Base-by-base conservation (phyloP, 129 eudicot species). In the Silybum marianum region DNA sequence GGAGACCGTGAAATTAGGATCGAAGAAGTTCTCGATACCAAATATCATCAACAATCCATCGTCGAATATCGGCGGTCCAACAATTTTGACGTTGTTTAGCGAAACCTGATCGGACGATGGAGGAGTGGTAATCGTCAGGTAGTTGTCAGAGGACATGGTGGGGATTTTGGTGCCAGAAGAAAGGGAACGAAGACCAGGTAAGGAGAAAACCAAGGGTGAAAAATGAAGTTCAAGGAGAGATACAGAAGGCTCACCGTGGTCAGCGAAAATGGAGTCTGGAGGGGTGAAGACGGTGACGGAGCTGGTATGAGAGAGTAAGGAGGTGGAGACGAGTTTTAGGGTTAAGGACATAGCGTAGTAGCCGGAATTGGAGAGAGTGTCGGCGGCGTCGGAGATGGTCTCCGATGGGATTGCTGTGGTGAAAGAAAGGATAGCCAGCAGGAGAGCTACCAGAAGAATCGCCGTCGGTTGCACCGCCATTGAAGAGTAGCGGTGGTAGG, bases 301-400 rank as follows among this genome's bases (percentile, higher is more conserved):
- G 9, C 30, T 32, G 58, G 40, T 73, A 18, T 11, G 30, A 13
- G 85, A 30, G 28, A 85, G 80, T 10, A 80, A 13, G 36, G 83
- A 1, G 26, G 30, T 16, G 72, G 86, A 72, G 74, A 87, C 66
- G 85, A 88, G 88, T 2, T 84, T 74, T 34, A 90, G 89, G 78
- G 90, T 84, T 19, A 91, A 79, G 18, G 95, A 88, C 92, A 88
- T 91, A 54, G 95, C 81, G 2, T 28, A 24, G 92, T 78, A 88
- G 72, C 89, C 92, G 76, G 95, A 84, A 34, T 75, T 83, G 24
- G 88, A 80, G 76, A 91, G 95, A 6, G 88, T 83, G 9, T 85
- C 87, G 38, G 85, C 84, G 82, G 95, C 90, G 75, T 84, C 76
- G 73, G 78, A 22, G 72, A 91, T 36, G 4, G 90, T 48, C 14